A percentile compares a stretch with the other conserved stretches of the same genome.
phyloP scores from a whole-genome alignment of 352 stramenopile genomes.

The Phytophthora foliorum region DNA sequence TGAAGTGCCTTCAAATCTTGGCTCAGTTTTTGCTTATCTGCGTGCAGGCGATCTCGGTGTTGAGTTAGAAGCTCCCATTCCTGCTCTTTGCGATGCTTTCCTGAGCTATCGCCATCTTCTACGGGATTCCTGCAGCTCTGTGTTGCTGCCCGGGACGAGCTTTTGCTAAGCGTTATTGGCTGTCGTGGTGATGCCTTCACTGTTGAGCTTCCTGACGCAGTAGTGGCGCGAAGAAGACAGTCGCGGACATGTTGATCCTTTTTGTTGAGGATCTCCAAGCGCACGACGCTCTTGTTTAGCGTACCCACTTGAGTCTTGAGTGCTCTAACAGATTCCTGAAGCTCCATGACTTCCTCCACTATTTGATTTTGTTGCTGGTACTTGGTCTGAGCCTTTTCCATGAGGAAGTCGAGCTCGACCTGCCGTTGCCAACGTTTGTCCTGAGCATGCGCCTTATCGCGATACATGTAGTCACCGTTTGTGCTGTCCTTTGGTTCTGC shows the following conservation, averaged over 20 bases:
- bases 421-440: conserved; percentile 53
- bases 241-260: conserved; percentile 68
- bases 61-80: conserved; percentile 54
- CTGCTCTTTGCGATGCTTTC: conserved; percentile 36
- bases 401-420: conserved; percentile 67
- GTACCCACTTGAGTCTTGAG: conserved; percentile 52
- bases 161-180: conserved; percentile 3
- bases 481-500: conserved; percentile 35
- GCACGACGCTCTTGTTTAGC: conserved; percentile 46
- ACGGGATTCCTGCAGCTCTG: conserved; percentile 11
- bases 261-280: conserved; percentile 63
- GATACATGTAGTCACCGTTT: conserved; percentile 47
- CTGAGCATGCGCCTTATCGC: conserved; percentile 55
- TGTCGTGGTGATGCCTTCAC: conserved; percentile 21
- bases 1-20: conserved; percentile 38
- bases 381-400: conserved; percentile 67
- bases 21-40: conserved; percentile 45
- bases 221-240: conserved; percentile 49
- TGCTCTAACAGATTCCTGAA: conserved; percentile 55
- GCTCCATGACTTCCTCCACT: conserved; percentile 58
- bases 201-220: conserved; percentile 7
- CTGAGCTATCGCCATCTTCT: conserved; percentile 10
- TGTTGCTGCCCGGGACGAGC: conserved; percentile 4
- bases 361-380: conserved; percentile 68
- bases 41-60: conserved; percentile 44